Evolutionary conservation across 78 protist species (phyloP), one percentile per base, ranked within the genome.

Genomic region (Ministeria vibrans): DNA sequence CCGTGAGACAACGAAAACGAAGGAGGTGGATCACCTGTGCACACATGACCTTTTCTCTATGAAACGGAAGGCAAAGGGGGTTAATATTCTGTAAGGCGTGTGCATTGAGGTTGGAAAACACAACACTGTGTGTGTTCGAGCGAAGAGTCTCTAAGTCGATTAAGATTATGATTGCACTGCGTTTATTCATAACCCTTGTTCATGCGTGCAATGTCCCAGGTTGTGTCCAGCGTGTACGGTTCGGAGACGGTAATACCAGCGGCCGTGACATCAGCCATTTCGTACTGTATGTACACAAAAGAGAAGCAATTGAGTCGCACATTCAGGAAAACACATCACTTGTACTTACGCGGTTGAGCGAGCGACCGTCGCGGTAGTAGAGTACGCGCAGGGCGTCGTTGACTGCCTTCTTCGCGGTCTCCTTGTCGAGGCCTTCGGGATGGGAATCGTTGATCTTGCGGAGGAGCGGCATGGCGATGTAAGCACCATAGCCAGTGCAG

Each of bases 401-500:
- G 41, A 95, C 53, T 36, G 90, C 45, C 63, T 46, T 27, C 45
- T 27, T 13, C 23, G 96, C 96, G 51, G 53, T 91, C 18, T 90
- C 93, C 75, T 79, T 51, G 28, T 34, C 32, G 27, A 23, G 75
- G 73, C 83, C 43, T 74, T 84, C 82, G 28, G 79, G 78, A 30
- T 77, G 78, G 45, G 27, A 23, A 49, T 44, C 77, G 22, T n/a
- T 30, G 11, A 61, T 75, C 25, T 6, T 5, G 44, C 41, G 78
- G 68, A 73, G 25, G 30, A 51, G 44, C 25, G 62, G 78, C 46
- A 70, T 0, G 9, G 94, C 95, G 36, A 95, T 86, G 86, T 95
- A 92, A 22, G 80, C 80, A 46, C 98, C 98, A 75, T 87, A 95
- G n/a, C 98, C 98, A 22, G 95, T 85, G n/a, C 88, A 84, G 45